These are phyloP conservation scores for Colletotrichum sp. DNA, from an alignment of 2,329 filamentous ascomycete species.

Conservation along the genomic window DNA sequence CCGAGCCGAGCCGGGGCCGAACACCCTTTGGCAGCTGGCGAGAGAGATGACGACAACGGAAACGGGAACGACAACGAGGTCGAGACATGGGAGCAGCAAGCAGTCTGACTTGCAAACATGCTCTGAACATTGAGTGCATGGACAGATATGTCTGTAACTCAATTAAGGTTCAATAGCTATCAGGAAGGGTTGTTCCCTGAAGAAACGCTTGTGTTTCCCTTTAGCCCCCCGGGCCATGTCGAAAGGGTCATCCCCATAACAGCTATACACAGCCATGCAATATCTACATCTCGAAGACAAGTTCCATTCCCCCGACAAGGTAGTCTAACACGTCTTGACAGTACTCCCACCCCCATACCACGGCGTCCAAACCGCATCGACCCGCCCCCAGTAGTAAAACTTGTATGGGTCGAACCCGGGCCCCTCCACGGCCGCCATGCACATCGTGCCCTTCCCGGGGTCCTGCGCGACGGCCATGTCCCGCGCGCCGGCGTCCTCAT, in stretches of 20 bases:
- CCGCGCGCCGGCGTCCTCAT: neutral
- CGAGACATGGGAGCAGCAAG: neutral
- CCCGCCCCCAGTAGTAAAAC: neutral
- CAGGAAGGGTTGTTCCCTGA: neutral
- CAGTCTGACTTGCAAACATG: neutral
- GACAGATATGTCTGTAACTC: rapidly evolving
- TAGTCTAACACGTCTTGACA: neutral
- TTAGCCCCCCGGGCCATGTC: neutral
- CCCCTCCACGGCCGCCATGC: neutral
- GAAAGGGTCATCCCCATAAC: neutral
- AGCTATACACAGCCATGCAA: neutral
- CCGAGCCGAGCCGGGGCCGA: neutral
- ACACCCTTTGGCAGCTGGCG: neutral
- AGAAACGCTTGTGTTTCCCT: neutral
- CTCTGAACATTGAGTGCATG: neutral
- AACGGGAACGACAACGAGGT: neutral
- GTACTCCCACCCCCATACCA: neutral
- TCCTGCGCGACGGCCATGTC: neutral
- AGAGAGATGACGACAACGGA: neutral
- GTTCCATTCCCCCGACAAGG: rapidly evolving
- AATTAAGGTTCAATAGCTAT: neutral
- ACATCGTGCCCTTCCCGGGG: neutral
- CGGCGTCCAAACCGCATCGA: neutral
- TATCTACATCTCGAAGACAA: neutral
- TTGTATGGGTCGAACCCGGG: neutral